These are phyloP conservation scores for Colletotrichum viniferum DNA, from an alignment of 2,329 filamentous ascomycete species.

Conservation along the genomic window DNA sequence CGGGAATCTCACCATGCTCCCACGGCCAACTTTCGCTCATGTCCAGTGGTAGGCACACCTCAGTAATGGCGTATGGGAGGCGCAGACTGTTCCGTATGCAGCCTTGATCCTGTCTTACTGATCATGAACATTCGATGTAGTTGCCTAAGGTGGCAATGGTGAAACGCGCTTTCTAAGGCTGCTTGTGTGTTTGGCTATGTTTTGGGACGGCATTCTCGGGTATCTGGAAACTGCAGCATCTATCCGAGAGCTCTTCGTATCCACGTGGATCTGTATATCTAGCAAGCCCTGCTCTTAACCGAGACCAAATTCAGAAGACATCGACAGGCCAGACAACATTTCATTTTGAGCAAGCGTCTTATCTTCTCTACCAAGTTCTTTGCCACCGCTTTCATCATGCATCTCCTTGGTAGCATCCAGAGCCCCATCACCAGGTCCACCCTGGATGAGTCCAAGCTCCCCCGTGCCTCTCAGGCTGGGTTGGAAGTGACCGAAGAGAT, in stretches of 20 bases:
- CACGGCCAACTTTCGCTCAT: neutral
- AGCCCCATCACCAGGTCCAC: neutral
- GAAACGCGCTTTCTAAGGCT: neutral
- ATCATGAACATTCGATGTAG: neutral
- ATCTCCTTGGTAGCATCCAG: neutral
- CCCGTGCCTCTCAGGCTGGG: neutral
- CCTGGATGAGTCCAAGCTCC: neutral
- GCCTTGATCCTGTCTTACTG: neutral
- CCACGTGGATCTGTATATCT: neutral
- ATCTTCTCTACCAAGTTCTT: neutral
- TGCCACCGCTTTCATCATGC: neutral
- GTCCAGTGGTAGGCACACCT: neutral
- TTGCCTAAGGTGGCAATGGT: neutral
- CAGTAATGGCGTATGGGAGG: neutral
- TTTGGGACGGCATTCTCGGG: neutral
- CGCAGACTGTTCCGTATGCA: neutral
- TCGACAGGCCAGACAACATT: accelerated
- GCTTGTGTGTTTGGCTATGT: neutral
- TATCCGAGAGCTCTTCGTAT: neutral
- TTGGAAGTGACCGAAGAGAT: neutral
- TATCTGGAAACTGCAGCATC: neutral
- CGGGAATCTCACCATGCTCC: neutral
- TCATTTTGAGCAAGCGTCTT: accelerated
- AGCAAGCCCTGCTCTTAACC: neutral
- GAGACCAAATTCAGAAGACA: accelerated